These are phyloP conservation scores for Sarcodon aspratus DNA, from an alignment of 768 basidiomycete species.

Conservation along the genomic window DNA sequence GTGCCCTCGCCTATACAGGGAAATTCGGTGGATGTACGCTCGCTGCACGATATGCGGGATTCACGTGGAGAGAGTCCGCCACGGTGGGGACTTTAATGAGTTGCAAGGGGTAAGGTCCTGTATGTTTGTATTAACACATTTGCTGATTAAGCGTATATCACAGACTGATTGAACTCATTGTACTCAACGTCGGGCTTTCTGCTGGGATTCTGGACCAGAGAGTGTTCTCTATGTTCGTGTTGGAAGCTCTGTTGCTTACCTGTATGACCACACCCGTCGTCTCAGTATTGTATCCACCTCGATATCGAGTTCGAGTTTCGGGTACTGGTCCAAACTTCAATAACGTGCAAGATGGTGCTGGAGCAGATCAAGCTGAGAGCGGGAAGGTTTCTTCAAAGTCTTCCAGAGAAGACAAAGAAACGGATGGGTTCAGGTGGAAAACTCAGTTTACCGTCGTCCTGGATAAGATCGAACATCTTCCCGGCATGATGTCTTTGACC, in stretches of 20 bases:
- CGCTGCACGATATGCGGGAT: slow-evolving; percentile 58
- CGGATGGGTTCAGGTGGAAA: slow-evolving; percentile 24
- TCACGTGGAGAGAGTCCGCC: slow-evolving; percentile 68
- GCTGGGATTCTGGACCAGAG: slow-evolving; percentile 60
- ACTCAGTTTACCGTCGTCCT: slow-evolving; percentile 75
- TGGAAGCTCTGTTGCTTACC: slow-evolving; percentile 73
- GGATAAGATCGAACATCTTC: slow-evolving; percentile 82
- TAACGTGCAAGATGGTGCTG: slow-evolving; percentile 27
- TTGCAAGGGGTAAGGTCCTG: slow-evolving; percentile 70
- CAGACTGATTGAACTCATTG: slow-evolving; percentile 86
- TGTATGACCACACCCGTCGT: slow-evolving; percentile 81
- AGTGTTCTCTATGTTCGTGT: slow-evolving; percentile 93
- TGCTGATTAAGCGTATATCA: neutral
- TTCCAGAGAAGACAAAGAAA: slow-evolving; percentile 6
- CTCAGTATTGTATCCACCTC: slow-evolving; percentile 52
- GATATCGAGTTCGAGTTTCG: slow-evolving; percentile 37
- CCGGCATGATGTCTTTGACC: slow-evolving; percentile 81
- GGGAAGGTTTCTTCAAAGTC: slow-evolving; percentile 1
- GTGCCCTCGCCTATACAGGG: slow-evolving; percentile 64
- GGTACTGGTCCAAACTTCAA: slow-evolving; percentile 36
- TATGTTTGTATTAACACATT: neutral
- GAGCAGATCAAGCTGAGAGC: slow-evolving; percentile 11
- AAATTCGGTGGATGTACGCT: slow-evolving; percentile 83
- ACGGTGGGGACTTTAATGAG: slow-evolving; percentile 91
- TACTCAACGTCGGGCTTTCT: slow-evolving; percentile 84